Evolutionary conservation across 192 early-diverging fungal species (phyloP).

Genomic region (Linnemannia schmuckeri): DNA sequence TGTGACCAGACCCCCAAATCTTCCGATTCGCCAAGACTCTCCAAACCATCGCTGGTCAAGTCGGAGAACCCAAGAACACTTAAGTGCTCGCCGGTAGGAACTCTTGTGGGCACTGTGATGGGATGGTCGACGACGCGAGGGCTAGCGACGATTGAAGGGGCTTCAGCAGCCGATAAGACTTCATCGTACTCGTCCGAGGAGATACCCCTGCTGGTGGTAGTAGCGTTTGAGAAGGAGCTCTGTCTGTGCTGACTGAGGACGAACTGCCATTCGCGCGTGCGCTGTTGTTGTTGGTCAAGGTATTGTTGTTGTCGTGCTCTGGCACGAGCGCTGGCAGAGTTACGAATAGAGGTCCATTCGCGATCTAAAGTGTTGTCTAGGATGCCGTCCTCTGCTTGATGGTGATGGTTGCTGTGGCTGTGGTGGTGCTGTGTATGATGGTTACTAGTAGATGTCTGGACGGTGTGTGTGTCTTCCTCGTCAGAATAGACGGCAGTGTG

Average conservation of each 20-base stretch:
- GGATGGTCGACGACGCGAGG: background rate
- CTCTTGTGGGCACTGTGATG: background rate
- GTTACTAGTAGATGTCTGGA: background rate
- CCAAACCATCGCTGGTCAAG: constrained; percentile 42
- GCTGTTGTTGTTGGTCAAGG: constrained; percentile 42
- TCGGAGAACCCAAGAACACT: constrained; percentile 39
- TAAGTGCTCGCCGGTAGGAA: constrained; percentile 5
- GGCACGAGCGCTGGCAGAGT: constrained; percentile 36
- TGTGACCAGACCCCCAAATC: constrained; percentile 52
- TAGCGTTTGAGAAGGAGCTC: background rate
- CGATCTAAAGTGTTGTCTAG: constrained; percentile 36
- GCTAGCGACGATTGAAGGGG: constrained; percentile 16
- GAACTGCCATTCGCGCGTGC: constrained; percentile 51
- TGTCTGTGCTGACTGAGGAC: constrained; percentile 38
- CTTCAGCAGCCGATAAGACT: constrained; percentile 17
- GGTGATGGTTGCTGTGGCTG: background rate
- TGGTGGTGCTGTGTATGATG: constrained; percentile 15
- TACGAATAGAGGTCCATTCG: constrained; percentile 50
- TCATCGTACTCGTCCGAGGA: constrained; percentile 45
- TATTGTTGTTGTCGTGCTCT: constrained; percentile 45
- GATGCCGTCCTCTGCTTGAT: constrained; percentile 22
- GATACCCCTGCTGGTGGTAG: constrained; percentile 9
- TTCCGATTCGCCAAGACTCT: constrained; percentile 38
- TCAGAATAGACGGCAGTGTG: constrained; percentile 26
- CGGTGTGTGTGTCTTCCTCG: constrained; percentile 26